Base-by-base conservation (phyloP, 176 grass and related monocot species). In the Saccharum officinarum region DNA sequence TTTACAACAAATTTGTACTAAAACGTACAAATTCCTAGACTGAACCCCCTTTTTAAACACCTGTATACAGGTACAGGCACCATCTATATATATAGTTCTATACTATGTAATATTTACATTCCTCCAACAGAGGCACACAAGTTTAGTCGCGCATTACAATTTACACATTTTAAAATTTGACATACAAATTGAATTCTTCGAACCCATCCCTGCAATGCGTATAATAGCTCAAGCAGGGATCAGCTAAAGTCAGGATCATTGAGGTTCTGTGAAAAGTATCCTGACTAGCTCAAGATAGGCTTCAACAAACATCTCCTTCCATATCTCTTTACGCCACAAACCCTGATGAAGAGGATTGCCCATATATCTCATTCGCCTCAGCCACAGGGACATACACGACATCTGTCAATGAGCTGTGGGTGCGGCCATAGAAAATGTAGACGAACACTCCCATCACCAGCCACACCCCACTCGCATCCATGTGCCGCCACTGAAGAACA, bases 401-500 rank as follows among this genome's bases (percentile, higher is more conserved):
- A 1, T 96, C 88, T 0, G 69, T 92, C 60, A 99, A 83, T 9
- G 88, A 94, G 86, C 97, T 98, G 80, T 98, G 91, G n/a, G 77
- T 92, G 83, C 96, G 91, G 2, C 96, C 93, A 0, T 98, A 95
- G 71, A 98, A 95, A 61, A 94, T 78, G 54, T 98, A 95, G 54
- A 98, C 96, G 0, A 98, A 87, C 17, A 95, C 91, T 9, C 96
- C 96, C 59, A 94, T 88, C 63, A 98, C 57, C 42, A 98, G 80
- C 96, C 96, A 98, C 41, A 89, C 34, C 17, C 94, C 1, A 98
- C 91, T 54, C 96, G 40, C 61, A 88, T 72, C 93, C 96, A 98
- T 47, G 96, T 98, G n/a, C 87, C 87, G 8, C 45, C 77, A 41
- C 96, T 98, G 75, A 77, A 90, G 2, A 86, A 78, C 37, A 86